Conservation (phyloP, 257 asterid species). For the Misopates orontium region DNA sequence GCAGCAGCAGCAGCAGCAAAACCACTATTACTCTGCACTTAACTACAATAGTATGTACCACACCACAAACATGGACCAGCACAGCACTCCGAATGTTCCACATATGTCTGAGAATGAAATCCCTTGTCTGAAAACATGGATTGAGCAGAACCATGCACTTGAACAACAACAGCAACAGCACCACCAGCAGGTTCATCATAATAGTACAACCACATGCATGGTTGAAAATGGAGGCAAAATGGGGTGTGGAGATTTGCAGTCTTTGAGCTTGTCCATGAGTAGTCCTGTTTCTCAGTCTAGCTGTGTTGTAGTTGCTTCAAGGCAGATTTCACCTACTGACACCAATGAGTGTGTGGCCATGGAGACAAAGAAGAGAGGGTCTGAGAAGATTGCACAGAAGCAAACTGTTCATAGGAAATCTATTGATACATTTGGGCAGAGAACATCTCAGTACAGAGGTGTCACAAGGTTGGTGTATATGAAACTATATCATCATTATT, state of each 20-base stretch:
- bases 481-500: slow-evolving; percentile 10
- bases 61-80: too few species aligned
- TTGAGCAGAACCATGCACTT: slow-evolving; percentile 38
- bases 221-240: slow-evolving; percentile 30
- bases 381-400: slow-evolving; percentile 45
- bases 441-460: slow-evolving; percentile 98
- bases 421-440: slow-evolving; percentile 92
- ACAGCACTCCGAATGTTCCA: not conserved
- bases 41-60: slow-evolving; percentile 37
- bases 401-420: slow-evolving; percentile 88
- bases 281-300: slow-evolving; percentile 85
- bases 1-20: slow-evolving; percentile 34
- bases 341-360: slow-evolving; percentile 30
- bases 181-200: not conserved
- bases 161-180: slow-evolving; percentile 38
- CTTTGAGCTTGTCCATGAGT: slow-evolving; percentile 74
- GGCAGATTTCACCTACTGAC: slow-evolving; percentile 59
- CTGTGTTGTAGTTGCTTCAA: slow-evolving; percentile 65
- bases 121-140: slow-evolving; percentile 53
- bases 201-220: slow-evolving; percentile 4
- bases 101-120: slow-evolving; percentile 42
- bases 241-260: slow-evolving; percentile 49
- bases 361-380: slow-evolving; percentile 69
- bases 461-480: slow-evolving; percentile 65
- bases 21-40: slow-evolving; percentile 41